Evolutionary conservation across 1,284 basidiomycete genomes (phyloP).

Genomic region (Cutaneotrichosporon daszewskae): DNA sequence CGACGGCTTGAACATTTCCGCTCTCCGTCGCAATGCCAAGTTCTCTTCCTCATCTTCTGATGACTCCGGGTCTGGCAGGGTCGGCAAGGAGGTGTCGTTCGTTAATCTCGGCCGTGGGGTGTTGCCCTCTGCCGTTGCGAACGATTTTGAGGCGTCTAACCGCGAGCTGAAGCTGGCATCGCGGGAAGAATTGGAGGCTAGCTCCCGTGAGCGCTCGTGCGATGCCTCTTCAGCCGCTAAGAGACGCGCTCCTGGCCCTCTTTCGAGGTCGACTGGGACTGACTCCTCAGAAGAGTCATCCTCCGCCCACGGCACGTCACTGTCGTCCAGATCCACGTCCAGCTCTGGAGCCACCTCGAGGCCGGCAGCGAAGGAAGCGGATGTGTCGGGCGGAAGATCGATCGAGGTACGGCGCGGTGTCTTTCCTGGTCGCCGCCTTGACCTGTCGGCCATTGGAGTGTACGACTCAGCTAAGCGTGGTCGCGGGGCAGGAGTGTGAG

Average conservation of each 20-base stretch:
- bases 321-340: conserved; percentile 34
- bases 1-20: conserved; percentile 25
- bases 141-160: no score
- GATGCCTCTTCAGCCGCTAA: conserved; percentile 5
- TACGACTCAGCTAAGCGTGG: background rate
- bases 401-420: conserved; percentile 7
- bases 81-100: conserved; percentile 21
- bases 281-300: conserved; percentile 10
- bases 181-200: background rate
- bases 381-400: conserved; percentile 20
- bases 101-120: background rate
- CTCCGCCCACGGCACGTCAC: conserved; percentile 13
- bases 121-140: background rate
- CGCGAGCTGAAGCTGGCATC: no score
- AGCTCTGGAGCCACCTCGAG: conserved; percentile 15
- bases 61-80: conserved; percentile 25
- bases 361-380: conserved; percentile 26
- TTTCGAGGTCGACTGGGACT: conserved; percentile 3
- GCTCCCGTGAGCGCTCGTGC: conserved; percentile 2
- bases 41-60: conserved; percentile 11
- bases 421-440: background rate
- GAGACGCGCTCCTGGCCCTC: conserved; percentile 4
- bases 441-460: no score
- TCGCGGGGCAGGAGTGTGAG: no score
- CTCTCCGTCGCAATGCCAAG: conserved; percentile 23